Base-by-base conservation (phyloP, 2,329 filamentous ascomycete genomes). In the Colletotrichum navitas region DNA sequence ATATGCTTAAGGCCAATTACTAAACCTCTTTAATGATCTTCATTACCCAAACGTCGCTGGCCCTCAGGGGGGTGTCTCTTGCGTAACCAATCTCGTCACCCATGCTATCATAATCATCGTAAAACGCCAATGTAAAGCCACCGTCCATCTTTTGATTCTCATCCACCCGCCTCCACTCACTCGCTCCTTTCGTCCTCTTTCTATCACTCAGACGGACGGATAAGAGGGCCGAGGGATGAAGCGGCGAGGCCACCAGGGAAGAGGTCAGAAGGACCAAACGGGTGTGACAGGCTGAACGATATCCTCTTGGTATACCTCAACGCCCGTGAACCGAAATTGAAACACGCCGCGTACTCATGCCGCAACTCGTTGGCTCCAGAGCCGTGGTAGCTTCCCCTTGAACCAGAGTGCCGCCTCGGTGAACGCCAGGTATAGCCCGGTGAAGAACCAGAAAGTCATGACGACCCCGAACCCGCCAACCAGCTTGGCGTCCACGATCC, bases 401-500 rank as follows among this genome's bases (percentile, higher is more conserved):
- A 73, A 75, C 79, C 83, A 83, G 58, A 86, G 78, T 11, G 80
- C 78, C 51, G 80, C 78, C 74, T 87, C 84, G 18, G 83, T 86
- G 60, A 87, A 86, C 43, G 82, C 73, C 68, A 88, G 81, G 67
- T 87, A 88, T 45, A 83, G 76, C 2, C 86, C 83, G 0, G 86
- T 85, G 21, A 85, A 76, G 36, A 80, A 81, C 86, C 86, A 88
- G 71, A 86, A 85, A 1, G 81, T 81, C 29, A 85, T 56, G 60
- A 88, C 87, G 29, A 86, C 75, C 3, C 81, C 81, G 26, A 88
- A 74, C 0, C 84, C 84, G 10, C 83, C 83, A 29, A 81, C 77
- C n/a, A 86, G 74, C 52, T 83, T 82, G 5, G 81, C 84, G 52
- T 86, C 81, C 3, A 84, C 82, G 11, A 87, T 76, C 26, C 81